Conservation (phyloP, 2,329 filamentous ascomycete genomes). For the Phialocephala subalpina region DNA sequence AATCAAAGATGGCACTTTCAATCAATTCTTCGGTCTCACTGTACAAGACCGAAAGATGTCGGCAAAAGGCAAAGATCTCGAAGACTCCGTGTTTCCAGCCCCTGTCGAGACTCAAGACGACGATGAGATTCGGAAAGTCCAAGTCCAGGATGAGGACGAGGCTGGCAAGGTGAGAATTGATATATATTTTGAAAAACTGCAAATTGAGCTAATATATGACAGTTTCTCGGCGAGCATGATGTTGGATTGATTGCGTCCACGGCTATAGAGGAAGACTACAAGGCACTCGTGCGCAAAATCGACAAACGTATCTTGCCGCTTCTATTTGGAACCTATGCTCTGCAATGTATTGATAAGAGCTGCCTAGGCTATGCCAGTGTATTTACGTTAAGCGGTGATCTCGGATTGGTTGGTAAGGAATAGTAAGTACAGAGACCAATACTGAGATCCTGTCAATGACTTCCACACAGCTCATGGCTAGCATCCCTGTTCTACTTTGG, state of each 20-base stretch:
- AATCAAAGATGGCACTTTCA: too few species aligned
- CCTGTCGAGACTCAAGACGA: background rate
- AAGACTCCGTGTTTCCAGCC: too few species aligned
- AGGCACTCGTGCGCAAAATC: conserved; percentile 1
- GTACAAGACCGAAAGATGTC: background rate
- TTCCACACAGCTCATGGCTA: conserved; percentile 1
- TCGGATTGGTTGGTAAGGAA: conserved; percentile 1
- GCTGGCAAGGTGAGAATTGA: background rate
- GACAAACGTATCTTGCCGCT: conserved; percentile 1
- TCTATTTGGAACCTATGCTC: conserved; percentile 1
- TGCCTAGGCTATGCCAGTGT: conserved; percentile 6
- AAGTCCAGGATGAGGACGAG: conserved; percentile 1
- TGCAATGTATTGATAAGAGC: conserved; percentile 7
- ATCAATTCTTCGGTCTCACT: too few species aligned
- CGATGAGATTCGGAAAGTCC: background rate
- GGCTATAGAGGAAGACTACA: conserved; percentile 1
- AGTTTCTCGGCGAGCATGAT: conserved; percentile 5
- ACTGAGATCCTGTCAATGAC: background rate
- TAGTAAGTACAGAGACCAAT: background rate
- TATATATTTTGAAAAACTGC: background rate
- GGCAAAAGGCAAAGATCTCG: background rate
- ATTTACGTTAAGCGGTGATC: conserved; percentile 4
- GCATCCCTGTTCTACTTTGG: conserved; percentile 6
- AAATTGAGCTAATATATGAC: background rate
- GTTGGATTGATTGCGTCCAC: conserved; percentile 1